A percentile compares a stretch with the other conserved stretches of the same genome.
phyloP scores from a whole-genome alignment of 176 grass and related monocot species.

The Poa annua region DNA sequence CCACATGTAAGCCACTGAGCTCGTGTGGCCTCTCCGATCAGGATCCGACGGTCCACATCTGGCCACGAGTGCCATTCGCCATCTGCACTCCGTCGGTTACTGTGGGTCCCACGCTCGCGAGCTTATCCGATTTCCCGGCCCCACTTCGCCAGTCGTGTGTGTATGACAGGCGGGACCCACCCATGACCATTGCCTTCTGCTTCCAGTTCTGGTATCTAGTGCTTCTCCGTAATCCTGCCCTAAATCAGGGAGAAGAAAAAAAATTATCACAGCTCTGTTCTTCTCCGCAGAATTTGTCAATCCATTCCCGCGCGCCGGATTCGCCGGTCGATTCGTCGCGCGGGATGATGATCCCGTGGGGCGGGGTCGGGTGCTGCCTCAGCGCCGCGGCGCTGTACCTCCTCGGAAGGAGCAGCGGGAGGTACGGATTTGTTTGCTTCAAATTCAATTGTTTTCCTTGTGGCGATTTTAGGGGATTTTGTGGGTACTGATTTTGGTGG shows the following conservation, averaged over 20 bases:
- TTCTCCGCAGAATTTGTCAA: background rate
- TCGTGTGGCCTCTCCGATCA: background rate
- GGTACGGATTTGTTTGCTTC: conserved; percentile 42
- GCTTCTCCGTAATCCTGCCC: conserved; percentile 22
- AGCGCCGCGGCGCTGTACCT: conserved; percentile 88
- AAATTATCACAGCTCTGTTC: too few relatives aligned
- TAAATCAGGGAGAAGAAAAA: background rate
- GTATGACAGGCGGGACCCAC: background rate
- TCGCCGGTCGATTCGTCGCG: background rate
- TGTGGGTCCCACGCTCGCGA: background rate
- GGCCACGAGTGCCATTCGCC: background rate
- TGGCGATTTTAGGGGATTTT: background rate
- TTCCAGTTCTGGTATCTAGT: conserved; percentile 44
- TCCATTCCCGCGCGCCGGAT: conserved; percentile 23
- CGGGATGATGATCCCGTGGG: conserved; percentile 79
- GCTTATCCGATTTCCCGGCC: background rate
- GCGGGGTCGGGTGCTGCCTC: conserved; percentile 84
- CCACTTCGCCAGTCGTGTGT: background rate
- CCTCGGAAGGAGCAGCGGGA: conserved; percentile 88
- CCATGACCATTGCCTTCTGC: background rate
- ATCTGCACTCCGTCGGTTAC: background rate
- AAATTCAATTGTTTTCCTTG: background rate
- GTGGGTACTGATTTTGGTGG: background rate
- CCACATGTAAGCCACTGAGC: background rate
- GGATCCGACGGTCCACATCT: background rate